Base-by-base conservation (phyloP, 2,329 filamentous ascomycete genomes). In the Botrytis aclada region DNA sequence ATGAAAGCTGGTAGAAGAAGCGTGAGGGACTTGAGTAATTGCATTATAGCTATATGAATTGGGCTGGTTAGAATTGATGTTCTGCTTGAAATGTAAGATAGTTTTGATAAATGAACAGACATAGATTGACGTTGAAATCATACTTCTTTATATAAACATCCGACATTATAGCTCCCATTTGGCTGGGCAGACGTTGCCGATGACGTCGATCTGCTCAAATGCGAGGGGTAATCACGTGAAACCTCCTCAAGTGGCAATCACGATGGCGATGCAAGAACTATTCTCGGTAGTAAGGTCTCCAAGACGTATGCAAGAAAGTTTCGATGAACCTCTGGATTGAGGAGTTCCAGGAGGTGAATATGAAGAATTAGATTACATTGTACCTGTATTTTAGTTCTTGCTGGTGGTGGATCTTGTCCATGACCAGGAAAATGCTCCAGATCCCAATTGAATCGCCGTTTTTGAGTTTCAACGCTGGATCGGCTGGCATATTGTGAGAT, bases 201-300 rank as follows among this genome's bases (percentile, higher is more conserved):
- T 69, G 65, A 69, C 65, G 65, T 69, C 65, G 34, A 16, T 47
- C 10, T 65, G 37, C 51, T n/a, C 34, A 43, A 41, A 69, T 25
- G 18, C n/a, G n/a, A 69, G 65, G 47, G 65, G 47, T 56, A 69
- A 69, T 69, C 65, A 69, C 65, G 65, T 69, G 65, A 56, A 56
- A 41, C 1, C 9, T 22, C 47, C 12, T 10, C 8, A 25, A 67
- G 25, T 25, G 37, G 37, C 6, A 25, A 56, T 37, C 9, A 32
- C n/a, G 34, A 67, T 18, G n/a, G 3, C 10, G 65, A 39, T 56
- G 39, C 47, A 51, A 37, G 45, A 67, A 56, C 29, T 18, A 29
- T 29, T 32, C 51, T 56, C n/a, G 9, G 2, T 16, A 65, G 43
- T 18, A n/a, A 47, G 43, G 22, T 47, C 29, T 65, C 9, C 43